A percentile compares a stretch with the other conserved stretches of the same genome.
Evolutionary conservation across 2,329 filamentous ascomycete species (phyloP).

Genomic region (Beauveria caledonica): DNA sequence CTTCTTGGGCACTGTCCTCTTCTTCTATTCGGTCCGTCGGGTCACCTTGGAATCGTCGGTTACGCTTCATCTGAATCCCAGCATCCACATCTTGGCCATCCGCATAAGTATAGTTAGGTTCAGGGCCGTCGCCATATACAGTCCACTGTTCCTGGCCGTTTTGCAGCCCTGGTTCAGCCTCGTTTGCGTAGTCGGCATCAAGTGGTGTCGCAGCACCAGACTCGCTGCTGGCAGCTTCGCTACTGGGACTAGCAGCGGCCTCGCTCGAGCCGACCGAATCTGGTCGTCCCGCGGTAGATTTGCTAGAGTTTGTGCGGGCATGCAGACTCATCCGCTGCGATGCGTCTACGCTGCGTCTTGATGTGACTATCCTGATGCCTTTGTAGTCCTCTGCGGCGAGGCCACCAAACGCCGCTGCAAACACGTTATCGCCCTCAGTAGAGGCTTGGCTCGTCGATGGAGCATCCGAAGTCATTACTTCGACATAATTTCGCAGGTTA

Average conservation of each 20-base stretch:
- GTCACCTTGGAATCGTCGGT: conserved; percentile 26
- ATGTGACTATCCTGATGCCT: conserved; percentile 15
- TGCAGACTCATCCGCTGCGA: conserved; percentile 12
- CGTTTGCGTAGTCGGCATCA: conserved; percentile 22
- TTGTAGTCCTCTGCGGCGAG: conserved; percentile 26
- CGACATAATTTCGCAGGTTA: conserved; percentile 25
- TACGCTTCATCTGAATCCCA: conserved; percentile 27
- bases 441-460: conserved; percentile 12
- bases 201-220: conserved; percentile 29
- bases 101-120: conserved; percentile 23
- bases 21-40: conserved; percentile 29
- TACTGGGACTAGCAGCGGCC: conserved; percentile 27
- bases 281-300: conserved; percentile 18
- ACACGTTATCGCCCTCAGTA: conserved; percentile 20
- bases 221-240: conserved; percentile 27
- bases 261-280: conserved; percentile 29
- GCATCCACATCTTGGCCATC: conserved; percentile 25
- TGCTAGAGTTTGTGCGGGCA: conserved; percentile 13
- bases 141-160: conserved; percentile 2
- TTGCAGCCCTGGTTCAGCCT: background rate
- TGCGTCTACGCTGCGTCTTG: conserved; percentile 5
- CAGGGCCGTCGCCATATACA: conserved; percentile 18
- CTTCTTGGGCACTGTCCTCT: conserved; percentile 20
- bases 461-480: conserved; percentile 14
- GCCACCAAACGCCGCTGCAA: conserved; percentile 29